Evolutionary conservation across 164 flowering plant genomes (phyloP), one percentile per base, ranked within the genome.

Genomic region (Vitis rupestris): DNA sequence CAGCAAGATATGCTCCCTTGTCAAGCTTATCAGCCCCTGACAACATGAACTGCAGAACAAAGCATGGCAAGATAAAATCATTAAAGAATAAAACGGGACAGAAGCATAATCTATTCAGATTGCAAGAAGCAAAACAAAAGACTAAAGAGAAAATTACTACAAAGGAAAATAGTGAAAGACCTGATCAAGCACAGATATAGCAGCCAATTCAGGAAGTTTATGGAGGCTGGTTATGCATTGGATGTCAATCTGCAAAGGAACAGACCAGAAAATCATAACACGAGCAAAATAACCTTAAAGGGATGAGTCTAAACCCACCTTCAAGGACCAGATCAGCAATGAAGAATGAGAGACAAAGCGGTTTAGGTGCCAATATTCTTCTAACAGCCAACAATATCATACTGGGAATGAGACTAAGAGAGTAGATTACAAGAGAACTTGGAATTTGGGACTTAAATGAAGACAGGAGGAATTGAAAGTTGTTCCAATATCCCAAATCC

Each of bases 141-240:
- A 29, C 11, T 14, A 31, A 65, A 51, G 49, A 59, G 0, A 12
- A 19, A 50, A 17, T 55, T 13, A 19, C 12, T 16, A 60, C 30
- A 23, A 2, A 13, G 64, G n/a, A 61, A 60, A 37, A 52, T 52
- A 15, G n/a, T 10, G 55, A 11, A 11, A 52, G 11, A 82, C 85
- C 85, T 82, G 81, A 66, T 82, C 83, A 64, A 82, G 85, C 50
- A 82, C 77, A 31, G 78, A 69, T 60, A 80, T 75, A 48, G 85
- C 81, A 70, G 72, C 74, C 17, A 80, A 69, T 61, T 80, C 80
- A 10, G 83, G 80, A 63, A 82, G 67, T 64, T 80, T 76, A 67
- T 67, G 72, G 51, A 82, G 83, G 52, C 80, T 68, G 63, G 60
- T 56, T 65, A 82, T 67, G 67, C 68, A 63, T 27, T 73, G 71